phyloP scores from a whole-genome alignment of 2,329 filamentous ascomycete species.

The Trichoderma arundinaceum region DNA sequence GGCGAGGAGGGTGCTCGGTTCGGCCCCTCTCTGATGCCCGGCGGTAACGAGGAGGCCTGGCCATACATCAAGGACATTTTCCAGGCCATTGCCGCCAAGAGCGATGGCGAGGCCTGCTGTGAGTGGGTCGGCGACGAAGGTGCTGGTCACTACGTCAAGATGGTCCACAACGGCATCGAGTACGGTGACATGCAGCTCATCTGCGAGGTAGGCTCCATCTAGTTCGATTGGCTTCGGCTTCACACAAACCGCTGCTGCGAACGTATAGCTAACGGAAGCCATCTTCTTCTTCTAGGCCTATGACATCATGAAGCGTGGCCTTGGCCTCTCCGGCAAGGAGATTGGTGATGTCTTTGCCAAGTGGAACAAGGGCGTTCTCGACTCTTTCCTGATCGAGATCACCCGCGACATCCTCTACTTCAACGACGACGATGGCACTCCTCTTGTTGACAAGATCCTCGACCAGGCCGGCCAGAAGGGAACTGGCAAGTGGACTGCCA shows the following conservation, averaged over 20 bases:
- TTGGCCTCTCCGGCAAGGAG: conserved; percentile 88
- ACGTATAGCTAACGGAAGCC: conserved; percentile 16
- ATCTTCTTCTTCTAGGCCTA: conserved; percentile 70
- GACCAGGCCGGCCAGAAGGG: conserved; percentile 99
- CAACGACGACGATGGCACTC: conserved; percentile 90
- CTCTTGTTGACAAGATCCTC: conserved; percentile 98
- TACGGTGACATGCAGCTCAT: conserved; percentile 99
- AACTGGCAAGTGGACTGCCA: conserved; percentile 99
- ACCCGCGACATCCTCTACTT: conserved; percentile 98
- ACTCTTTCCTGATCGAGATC: conserved; percentile 99
- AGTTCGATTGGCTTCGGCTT: no score
- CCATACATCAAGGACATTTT: conserved; percentile 98
- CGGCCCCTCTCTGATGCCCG: conserved; percentile 97
- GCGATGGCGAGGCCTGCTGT: conserved; percentile 95
- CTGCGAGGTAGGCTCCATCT: conserved; percentile 74
- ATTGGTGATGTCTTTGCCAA: conserved; percentile 92
- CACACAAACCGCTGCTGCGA: neutral
- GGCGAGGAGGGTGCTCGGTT: conserved; percentile 99
- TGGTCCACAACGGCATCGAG: conserved; percentile 99
- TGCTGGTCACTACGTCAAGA: conserved; percentile 99
- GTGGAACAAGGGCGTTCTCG: conserved; percentile 98
- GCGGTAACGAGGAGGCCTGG: conserved; percentile 98
- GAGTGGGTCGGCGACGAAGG: conserved; percentile 99
- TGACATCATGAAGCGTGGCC: conserved; percentile 98
- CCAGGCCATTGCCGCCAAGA: conserved; percentile 97